Evolutionary conservation across 2,329 filamentous ascomycete species (phyloP).

Genomic region (Hirsutella rhossiliensis): DNA sequence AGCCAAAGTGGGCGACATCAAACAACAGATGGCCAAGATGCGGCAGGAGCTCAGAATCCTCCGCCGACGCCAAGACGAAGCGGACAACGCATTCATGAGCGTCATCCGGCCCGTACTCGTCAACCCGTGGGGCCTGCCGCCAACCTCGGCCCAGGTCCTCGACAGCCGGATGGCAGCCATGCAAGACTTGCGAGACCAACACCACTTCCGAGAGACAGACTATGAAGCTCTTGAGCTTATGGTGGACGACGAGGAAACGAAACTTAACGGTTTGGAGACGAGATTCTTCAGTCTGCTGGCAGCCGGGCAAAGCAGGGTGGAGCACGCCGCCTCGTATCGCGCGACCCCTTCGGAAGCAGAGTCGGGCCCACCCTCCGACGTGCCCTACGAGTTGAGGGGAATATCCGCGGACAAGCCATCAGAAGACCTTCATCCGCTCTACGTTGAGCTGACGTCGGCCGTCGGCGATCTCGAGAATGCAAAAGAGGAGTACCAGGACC

Average conservation of each 20-base stretch:
- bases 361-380: slow-evolving; percentile 4
- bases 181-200: slow-evolving; percentile 24
- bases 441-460: slow-evolving; percentile 28
- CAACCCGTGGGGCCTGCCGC: slow-evolving; percentile 9
- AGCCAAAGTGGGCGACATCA: slow-evolving; percentile 15
- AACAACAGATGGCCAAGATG: slow-evolving; percentile 17
- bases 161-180: slow-evolving; percentile 20
- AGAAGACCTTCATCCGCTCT: slow-evolving; percentile 35
- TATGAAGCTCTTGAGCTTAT: slow-evolving; percentile 24
- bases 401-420: slow-evolving; percentile 20
- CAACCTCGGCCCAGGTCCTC: slow-evolving; percentile 12
- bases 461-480: slow-evolving; percentile 33
- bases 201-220: slow-evolving; percentile 20
- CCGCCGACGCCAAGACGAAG: slow-evolving; percentile 19
- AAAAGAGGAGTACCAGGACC: slow-evolving; percentile 33
- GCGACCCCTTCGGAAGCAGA: slow-evolving; percentile 1
- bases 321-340: neutral
- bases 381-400: slow-evolving; percentile 21
- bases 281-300: slow-evolving; percentile 25
- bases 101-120: slow-evolving; percentile 24
- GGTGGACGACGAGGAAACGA: slow-evolving; percentile 23
- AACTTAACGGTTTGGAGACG: slow-evolving; percentile 22
- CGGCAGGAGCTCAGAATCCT: slow-evolving; percentile 18
- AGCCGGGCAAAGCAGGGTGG: slow-evolving; percentile 11
- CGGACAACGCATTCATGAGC: slow-evolving; percentile 28